Conservation (phyloP, 2,329 filamentous ascomycete species). For the Colletotrichum gloeosporioides region DNA sequence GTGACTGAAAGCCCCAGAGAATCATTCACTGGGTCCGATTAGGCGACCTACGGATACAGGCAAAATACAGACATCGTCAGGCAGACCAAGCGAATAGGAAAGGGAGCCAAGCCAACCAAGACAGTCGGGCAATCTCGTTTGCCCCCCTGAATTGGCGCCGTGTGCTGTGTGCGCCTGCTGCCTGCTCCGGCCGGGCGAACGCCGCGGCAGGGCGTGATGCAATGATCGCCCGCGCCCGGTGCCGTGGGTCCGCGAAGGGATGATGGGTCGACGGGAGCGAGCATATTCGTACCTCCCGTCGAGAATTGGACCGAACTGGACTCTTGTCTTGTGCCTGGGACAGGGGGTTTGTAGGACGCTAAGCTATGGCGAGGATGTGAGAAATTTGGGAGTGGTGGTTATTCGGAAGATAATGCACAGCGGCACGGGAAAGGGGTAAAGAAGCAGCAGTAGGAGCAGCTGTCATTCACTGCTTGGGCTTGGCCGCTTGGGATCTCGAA, state of each 20-base stretch:
- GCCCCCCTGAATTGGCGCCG: not conserved
- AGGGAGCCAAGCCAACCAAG: not conserved
- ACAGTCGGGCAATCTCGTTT: not conserved
- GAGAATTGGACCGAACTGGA: not conserved
- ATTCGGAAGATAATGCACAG: not conserved
- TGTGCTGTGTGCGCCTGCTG: not conserved
- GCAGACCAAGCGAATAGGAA: not conserved
- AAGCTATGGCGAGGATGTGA: not conserved
- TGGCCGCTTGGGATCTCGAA: not conserved
- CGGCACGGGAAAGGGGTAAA: not conserved
- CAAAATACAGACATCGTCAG: not conserved
- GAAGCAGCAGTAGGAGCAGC: not conserved
- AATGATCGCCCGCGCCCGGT: not conserved
- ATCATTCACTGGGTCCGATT: not conserved
- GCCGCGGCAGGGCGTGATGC: not conserved
- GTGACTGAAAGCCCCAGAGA: not conserved
- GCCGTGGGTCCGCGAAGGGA: not conserved
- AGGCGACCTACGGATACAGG: not conserved
- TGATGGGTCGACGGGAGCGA: not conserved
- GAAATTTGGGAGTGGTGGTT: not conserved
- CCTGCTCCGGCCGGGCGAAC: not conserved
- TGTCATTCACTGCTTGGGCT: not conserved
- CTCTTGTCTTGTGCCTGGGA: not conserved
- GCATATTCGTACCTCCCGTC: not conserved
- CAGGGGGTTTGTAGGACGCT: not conserved